phyloP scores from a whole-genome alignment of 371 early-diverging fungal species.

The Batkoa obscura region DNA sequence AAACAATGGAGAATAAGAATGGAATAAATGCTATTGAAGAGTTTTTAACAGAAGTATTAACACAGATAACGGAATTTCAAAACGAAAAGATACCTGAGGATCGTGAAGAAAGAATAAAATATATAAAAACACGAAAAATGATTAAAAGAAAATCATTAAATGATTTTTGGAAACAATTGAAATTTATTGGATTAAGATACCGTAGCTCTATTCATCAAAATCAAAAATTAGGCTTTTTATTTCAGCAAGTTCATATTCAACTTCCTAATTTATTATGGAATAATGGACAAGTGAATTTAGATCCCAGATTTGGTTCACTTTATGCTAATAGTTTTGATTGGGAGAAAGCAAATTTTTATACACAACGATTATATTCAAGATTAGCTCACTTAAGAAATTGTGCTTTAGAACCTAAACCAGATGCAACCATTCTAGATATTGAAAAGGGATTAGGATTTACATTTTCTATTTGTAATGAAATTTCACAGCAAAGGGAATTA shows the following conservation, averaged over 20 bases:
- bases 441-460: slow-evolving; percentile 40
- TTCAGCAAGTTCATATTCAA: not conserved
- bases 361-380: slow-evolving; percentile 44
- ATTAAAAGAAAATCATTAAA: slow-evolving; percentile 72
- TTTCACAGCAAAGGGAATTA: too few species aligned
- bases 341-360: slow-evolving; percentile 27
- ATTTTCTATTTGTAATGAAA: too few species aligned
- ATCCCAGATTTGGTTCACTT: slow-evolving; percentile 13
- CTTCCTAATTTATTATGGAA: not conserved
- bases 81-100: slow-evolving; percentile 3
- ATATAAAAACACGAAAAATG: slow-evolving; percentile 46
- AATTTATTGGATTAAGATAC: slow-evolving; percentile 44
- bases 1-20: not conserved
- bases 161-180: slow-evolving; percentile 65
- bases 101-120: not conserved
- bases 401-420: slow-evolving; percentile 34
- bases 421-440: slow-evolving; percentile 48
- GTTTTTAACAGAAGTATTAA: not conserved
- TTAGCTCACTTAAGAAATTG: slow-evolving; percentile 39
- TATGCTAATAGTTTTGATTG: slow-evolving; percentile 19
- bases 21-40: too few species aligned
- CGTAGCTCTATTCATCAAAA: not conserved
- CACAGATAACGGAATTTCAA: not conserved
- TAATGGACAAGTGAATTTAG: slow-evolving; percentile 2
- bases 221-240: not conserved